Conservation (phyloP, 768 basidiomycete species). For the Boletus tylopilopsis region DNA sequence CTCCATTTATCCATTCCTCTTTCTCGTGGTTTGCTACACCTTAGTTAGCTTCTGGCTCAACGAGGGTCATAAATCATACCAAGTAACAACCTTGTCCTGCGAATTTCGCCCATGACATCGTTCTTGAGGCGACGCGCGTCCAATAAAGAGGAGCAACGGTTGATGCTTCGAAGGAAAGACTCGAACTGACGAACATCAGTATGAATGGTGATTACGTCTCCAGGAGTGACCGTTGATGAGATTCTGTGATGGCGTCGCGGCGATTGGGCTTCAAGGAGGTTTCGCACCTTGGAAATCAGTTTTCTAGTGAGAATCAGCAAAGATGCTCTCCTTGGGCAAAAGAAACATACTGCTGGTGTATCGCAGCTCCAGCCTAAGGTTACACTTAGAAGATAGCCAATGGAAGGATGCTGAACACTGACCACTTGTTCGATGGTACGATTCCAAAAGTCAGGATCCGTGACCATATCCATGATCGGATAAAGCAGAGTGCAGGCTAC, state of each 20-base stretch:
- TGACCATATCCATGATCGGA: conserved; percentile 88
- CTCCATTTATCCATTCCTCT: conserved; percentile 85
- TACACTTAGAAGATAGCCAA: conserved; percentile 7
- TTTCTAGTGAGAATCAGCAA: conserved; percentile 44
- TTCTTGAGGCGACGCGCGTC: conserved; percentile 91
- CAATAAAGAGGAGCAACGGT: conserved; percentile 72
- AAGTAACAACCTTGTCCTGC: conserved; percentile 69
- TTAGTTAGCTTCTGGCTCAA: conserved; percentile 1
- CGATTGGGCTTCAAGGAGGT: conserved; percentile 76
- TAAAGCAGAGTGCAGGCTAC: conserved; percentile 77
- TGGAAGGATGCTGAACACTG: conserved; percentile 32
- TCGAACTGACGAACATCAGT: conserved; percentile 86
- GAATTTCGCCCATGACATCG: conserved; percentile 88
- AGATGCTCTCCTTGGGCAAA: conserved; percentile 5
- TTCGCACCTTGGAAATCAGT: conserved; percentile 83
- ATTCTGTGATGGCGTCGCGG: conserved; percentile 48
- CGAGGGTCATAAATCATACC: conserved; percentile 40
- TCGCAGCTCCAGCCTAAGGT: conserved; percentile 58
- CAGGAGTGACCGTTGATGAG: conserved; percentile 40
- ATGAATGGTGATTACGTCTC: conserved; percentile 76
- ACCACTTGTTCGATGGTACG: conserved; percentile 87
- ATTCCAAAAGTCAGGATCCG: conserved; percentile 99
- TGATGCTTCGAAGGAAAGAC: conserved; percentile 84
- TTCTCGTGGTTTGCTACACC: conserved; percentile 80
- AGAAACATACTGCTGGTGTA: conserved; percentile 56